Conservation (phyloP, 2,329 filamentous ascomycete genomes). For the Aspergillus tanneri region DNA sequence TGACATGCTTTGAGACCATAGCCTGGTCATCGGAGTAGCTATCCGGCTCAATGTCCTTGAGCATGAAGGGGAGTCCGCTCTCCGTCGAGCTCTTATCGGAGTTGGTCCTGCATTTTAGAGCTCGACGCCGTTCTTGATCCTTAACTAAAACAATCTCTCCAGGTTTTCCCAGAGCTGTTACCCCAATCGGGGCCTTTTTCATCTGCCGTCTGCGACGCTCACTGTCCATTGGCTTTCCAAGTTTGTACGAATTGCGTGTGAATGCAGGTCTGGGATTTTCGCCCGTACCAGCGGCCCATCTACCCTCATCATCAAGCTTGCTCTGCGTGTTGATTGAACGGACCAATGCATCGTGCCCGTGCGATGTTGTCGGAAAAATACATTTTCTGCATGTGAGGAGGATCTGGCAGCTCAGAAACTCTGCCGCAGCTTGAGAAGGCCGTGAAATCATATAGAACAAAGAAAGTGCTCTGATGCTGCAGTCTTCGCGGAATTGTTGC, state of each 20-base stretch:
- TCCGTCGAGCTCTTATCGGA: constrained; percentile 9
- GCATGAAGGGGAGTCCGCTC: constrained; percentile 23
- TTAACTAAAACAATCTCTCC: constrained; percentile 39
- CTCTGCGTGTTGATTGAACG: constrained; percentile 18
- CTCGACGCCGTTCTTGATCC: constrained; percentile 23
- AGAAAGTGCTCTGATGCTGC: not conserved
- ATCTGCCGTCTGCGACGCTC: constrained; percentile 1
- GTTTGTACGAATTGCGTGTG: constrained; percentile 8
- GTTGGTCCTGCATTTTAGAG: not conserved
- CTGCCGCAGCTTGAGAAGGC: constrained; percentile 20
- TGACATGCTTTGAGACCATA: constrained; percentile 28
- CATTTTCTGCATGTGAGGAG: constrained; percentile 12
- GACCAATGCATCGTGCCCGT: constrained; percentile 15
- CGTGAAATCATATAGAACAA: constrained; percentile 29
- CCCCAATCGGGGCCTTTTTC: constrained; percentile 28
- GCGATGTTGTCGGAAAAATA: constrained; percentile 4
- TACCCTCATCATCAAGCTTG: constrained; percentile 4
- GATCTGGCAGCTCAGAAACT: constrained; percentile 24
- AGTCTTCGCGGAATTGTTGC: constrained; percentile 2
- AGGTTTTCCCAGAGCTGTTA: constrained; percentile 38
- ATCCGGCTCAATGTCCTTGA: constrained; percentile 28
- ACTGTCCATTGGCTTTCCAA: too few relatives aligned
- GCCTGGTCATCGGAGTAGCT: constrained; percentile 10
- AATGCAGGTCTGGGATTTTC: constrained; percentile 3
- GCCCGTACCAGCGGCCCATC: too few relatives aligned